phyloP scores from a whole-genome alignment of 257 asterid species.

The Rauvolfia tetraphylla region DNA sequence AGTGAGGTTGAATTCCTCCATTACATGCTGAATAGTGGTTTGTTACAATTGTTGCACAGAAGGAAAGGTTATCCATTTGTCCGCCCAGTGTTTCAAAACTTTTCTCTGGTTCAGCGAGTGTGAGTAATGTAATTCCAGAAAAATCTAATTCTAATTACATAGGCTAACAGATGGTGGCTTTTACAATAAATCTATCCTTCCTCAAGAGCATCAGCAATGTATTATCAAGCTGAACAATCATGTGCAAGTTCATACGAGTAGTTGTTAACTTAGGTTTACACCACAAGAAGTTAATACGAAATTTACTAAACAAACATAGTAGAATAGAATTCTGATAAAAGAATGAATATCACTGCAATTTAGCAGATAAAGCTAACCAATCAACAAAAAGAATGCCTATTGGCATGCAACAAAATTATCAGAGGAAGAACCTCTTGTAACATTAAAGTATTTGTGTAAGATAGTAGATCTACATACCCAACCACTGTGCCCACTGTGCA shows the following conservation, averaged over 20 bases:
- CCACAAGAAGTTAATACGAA: too few species aligned
- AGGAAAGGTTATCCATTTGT: background rate
- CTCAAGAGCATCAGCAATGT: background rate
- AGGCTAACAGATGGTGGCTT: background rate
- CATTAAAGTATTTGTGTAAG: too few species aligned
- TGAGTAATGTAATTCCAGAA: background rate
- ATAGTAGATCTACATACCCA: constrained; percentile 43
- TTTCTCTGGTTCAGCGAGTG: background rate
- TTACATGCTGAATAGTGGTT: background rate
- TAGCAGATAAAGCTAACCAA: background rate
- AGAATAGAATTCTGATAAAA: background rate
- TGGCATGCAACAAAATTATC: background rate
- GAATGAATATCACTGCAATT: background rate
- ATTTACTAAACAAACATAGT: background rate
- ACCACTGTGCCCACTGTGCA: constrained; percentile 97
- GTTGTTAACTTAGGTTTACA: background rate
- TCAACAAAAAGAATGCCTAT: background rate
- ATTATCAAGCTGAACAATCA: background rate
- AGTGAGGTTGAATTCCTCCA: background rate
- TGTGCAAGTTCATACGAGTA: background rate
- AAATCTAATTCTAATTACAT: background rate
- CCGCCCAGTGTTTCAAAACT: background rate
- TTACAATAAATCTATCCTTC: background rate
- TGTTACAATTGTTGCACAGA: background rate
- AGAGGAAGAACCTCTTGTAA: background rate